Conservation (phyloP, 1,284 basidiomycete genomes). For the Sanghuangporus weigelae region DNA sequence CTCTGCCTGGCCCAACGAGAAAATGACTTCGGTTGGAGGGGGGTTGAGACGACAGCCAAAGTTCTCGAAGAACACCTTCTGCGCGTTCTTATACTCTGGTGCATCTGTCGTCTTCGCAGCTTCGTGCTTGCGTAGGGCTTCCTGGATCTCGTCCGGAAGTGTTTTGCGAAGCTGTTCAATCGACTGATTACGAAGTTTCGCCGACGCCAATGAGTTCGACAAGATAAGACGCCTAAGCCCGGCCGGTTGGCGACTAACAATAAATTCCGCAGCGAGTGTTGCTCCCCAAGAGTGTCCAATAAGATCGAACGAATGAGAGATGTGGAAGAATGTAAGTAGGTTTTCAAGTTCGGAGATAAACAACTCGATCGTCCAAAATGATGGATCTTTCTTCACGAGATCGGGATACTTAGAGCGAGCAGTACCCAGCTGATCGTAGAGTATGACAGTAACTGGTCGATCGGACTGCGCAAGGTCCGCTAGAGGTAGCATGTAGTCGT, state of each 20-base stretch:
- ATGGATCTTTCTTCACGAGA: slow-evolving; percentile 29
- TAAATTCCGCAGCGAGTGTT: slow-evolving; percentile 38
- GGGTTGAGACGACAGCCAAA: slow-evolving; percentile 23
- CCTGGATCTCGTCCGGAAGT: slow-evolving; percentile 23
- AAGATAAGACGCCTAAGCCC: slow-evolving; percentile 27
- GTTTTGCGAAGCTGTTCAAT: slow-evolving; percentile 14
- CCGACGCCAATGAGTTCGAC: slow-evolving; percentile 22
- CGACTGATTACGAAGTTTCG: slow-evolving; percentile 23
- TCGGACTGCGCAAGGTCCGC: slow-evolving; percentile 24
- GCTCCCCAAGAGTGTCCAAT: slow-evolving; percentile 50
- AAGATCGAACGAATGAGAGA: slow-evolving; percentile 35
- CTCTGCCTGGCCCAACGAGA: slow-evolving; percentile 20
- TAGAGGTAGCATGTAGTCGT: slow-evolving; percentile 39
- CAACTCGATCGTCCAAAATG: slow-evolving; percentile 43
- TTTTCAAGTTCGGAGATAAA: slow-evolving; percentile 48
- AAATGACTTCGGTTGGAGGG: slow-evolving; percentile 22
- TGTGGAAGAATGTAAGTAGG: slow-evolving; percentile 33
- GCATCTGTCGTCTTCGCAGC: slow-evolving; percentile 23
- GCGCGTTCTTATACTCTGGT: slow-evolving; percentile 23
- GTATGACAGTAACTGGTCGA: slow-evolving; percentile 32
- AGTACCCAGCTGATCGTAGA: slow-evolving; percentile 49
- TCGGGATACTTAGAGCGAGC: slow-evolving; percentile 36
- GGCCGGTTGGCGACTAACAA: slow-evolving; percentile 14
- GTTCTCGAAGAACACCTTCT: slow-evolving; percentile 21
- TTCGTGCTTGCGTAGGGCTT: slow-evolving; percentile 24